These are phyloP conservation scores for Sphaceloma murrayae DNA, from an alignment of 2,329 filamentous ascomycete species.

Conservation along the genomic window DNA sequence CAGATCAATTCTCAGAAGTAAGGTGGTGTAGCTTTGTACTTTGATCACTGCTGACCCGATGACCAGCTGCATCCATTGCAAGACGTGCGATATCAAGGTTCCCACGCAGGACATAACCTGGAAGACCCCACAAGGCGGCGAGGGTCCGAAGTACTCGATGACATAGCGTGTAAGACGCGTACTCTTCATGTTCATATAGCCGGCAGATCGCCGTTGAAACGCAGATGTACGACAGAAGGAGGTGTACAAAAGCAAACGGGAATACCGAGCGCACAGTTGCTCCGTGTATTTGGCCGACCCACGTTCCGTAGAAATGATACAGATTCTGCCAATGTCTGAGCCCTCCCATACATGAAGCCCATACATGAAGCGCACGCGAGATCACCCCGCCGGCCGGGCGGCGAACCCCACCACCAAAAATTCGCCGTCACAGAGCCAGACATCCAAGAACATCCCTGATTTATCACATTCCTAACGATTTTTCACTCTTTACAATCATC, in stretches of 20 bases:
- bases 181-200: slow-evolving; percentile 4
- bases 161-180: slow-evolving; percentile 30
- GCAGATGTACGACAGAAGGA: slow-evolving; percentile 4
- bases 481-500: no score
- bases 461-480: no score
- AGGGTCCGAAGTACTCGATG: slow-evolving; percentile 57
- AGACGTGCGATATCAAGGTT: slow-evolving; percentile 98
- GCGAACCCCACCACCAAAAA: slow-evolving; percentile 8
- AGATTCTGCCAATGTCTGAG: no score
- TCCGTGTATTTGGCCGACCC: no score
- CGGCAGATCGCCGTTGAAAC: neutral
- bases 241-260: slow-evolving; percentile 1
- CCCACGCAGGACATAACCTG: slow-evolving; percentile 86
- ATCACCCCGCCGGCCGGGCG: slow-evolving; percentile 11
- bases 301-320: no score
- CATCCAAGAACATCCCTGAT: no score
- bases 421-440: no score
- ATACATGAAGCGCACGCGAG: no score
- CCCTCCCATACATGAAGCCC: no score
- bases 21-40: slow-evolving; percentile 37
- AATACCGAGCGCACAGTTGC: no score
- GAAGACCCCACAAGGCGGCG: slow-evolving; percentile 84
- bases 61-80: slow-evolving; percentile 90
- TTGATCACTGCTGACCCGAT: slow-evolving; percentile 24
- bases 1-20: slow-evolving; percentile 98